Percentiles rank a stretch among this genome's conserved stretches.
These are phyloP conservation scores for Penicillium italicum DNA, from an alignment of 2,329 filamentous ascomycete genomes.

Conservation along the genomic window DNA sequence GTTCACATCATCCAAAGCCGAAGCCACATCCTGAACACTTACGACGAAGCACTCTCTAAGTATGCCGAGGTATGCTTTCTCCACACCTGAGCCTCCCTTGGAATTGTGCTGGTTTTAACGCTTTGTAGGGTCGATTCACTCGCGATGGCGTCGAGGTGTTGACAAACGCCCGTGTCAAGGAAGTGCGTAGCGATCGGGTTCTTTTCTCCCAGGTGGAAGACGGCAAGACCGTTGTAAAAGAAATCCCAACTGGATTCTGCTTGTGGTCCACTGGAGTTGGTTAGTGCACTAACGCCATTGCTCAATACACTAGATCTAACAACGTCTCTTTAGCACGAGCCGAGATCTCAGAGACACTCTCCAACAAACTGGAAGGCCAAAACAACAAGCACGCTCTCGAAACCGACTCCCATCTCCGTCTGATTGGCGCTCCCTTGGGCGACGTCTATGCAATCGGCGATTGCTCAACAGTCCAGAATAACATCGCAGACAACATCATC, in stretches of 20 bases:
- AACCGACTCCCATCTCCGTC: slow-evolving; percentile 86
- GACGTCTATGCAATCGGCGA: slow-evolving; percentile 97
- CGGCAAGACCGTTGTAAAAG: slow-evolving; percentile 76
- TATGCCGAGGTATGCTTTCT: slow-evolving; percentile 68
- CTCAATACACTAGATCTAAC: not conserved
- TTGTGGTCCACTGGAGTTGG: slow-evolving; percentile 93
- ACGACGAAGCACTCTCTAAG: slow-evolving; percentile 87
- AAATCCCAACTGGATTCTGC: slow-evolving; percentile 93
- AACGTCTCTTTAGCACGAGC: slow-evolving; percentile 58
- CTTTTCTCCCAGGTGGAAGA: slow-evolving; percentile 81
- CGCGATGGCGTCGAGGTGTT: slow-evolving; percentile 89
- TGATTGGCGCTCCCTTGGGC: slow-evolving; percentile 83
- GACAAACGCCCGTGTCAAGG: slow-evolving; percentile 89
- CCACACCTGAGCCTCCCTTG: too few relatives aligned
- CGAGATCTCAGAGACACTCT: slow-evolving; percentile 70
- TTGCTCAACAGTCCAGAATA: slow-evolving; percentile 96
- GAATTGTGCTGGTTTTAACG: slow-evolving; percentile 2
- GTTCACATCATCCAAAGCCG: slow-evolving; percentile 95
- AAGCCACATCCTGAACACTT: slow-evolving; percentile 94
- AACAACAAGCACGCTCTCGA: slow-evolving; percentile 89
- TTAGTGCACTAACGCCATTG: slow-evolving; percentile 27
- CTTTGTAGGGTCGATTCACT: slow-evolving; percentile 64
- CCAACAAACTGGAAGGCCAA: slow-evolving; percentile 72
- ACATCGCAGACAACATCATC: slow-evolving; percentile 85
- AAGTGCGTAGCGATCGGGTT: slow-evolving; percentile 78